phyloP scores from a whole-genome alignment of 2,329 filamentous ascomycete species.

The Metarhizium guizhouense region DNA sequence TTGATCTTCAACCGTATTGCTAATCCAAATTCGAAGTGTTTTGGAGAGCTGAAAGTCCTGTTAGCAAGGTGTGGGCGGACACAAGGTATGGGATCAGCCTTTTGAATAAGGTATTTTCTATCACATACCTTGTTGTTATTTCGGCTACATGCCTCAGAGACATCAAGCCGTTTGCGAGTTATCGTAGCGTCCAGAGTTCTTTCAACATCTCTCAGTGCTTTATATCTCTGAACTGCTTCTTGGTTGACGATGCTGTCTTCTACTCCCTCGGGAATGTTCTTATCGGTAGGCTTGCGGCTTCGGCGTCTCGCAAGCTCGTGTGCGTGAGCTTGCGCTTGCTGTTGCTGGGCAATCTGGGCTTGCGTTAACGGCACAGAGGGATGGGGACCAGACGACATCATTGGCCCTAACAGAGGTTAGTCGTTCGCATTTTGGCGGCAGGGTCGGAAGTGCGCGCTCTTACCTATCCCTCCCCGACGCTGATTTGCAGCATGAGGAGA shows the following conservation, averaged over 20 bases:
- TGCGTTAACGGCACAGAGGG: conserved; percentile 42
- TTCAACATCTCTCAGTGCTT: conserved; percentile 77
- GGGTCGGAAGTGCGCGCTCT: conserved; percentile 10
- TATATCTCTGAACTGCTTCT: conserved; percentile 75
- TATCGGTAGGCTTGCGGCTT: conserved; percentile 86
- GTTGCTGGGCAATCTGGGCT: conserved; percentile 43
- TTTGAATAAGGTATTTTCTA: background rate
- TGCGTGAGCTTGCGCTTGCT: conserved; percentile 42
- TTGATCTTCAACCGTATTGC: conserved; percentile 89
- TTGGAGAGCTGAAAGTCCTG: conserved; percentile 51
- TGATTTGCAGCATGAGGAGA: conserved; percentile 38
- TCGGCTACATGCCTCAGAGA: conserved; percentile 31
- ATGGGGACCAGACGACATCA: conserved; percentile 47
- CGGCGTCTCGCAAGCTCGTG: conserved; percentile 67
- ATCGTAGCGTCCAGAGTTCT: conserved; percentile 83
- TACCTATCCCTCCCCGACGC: conserved; percentile 46
- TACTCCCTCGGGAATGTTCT: conserved; percentile 84
- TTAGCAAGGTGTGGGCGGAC: conserved; percentile 4
- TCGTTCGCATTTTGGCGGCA: conserved; percentile 3
- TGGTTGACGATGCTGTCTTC: conserved; percentile 69
- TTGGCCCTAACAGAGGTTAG: conserved; percentile 33
- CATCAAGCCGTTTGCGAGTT: conserved; percentile 87
- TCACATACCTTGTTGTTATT: conserved; percentile 56
- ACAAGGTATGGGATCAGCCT: background rate
- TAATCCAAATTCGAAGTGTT: conserved; percentile 88